Base-by-base conservation (phyloP, 2,329 filamentous ascomycete genomes). In the Penicillium sp. region DNA sequence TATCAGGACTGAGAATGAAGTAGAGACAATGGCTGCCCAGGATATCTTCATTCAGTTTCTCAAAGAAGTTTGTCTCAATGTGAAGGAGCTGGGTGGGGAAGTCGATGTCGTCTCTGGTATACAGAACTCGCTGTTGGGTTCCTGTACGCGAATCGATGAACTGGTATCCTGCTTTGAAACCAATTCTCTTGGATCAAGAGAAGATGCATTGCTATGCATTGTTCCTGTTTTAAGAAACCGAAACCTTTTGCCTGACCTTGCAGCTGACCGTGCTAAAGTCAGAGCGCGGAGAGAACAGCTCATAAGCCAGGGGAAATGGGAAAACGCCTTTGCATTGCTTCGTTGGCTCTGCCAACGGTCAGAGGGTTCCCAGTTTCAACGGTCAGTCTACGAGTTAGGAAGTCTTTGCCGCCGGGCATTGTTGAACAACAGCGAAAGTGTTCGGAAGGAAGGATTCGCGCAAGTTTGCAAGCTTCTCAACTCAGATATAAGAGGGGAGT, bases 41-140 rank as follows among this genome's bases (percentile, higher is more conserved):
- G 71, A 74, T 31, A 61, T 74, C 8, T 74, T 66, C n/a, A 61
- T 70, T 1, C 60, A 65, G 7, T 69, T 71, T 32, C 60, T 74
- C n/a, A 59, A 54, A 7, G 45, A 56, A 10, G 60, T 61, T 3
- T 49, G 66, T 2, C 7, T 24, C 0, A 49, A 50, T 11, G 4
- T 69, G 5, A 9, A 55, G 1, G 48, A 57, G 0, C 38, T 68
- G 13, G 62, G 60, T 2, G 62, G 66, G 0, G 47, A 61, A 0
- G 58, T 59, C 2, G 59, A 62, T 29, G n/a, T 72, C 1, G 22
- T 58, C 2, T 38, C 57, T 7, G 61, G 57, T 0, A 43, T 62
- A 1, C 60, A 65, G 10, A 55, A 49, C 13, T 44, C 54, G 0
- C 64, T 62, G 8, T 10, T 64, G 8, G 61, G 61, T 0, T 56